Percentiles rank a stretch among this genome's conserved stretches.
phyloP scores from a whole-genome alignment of 2,329 filamentous ascomycete genomes.

The Onygenales sp. region DNA sequence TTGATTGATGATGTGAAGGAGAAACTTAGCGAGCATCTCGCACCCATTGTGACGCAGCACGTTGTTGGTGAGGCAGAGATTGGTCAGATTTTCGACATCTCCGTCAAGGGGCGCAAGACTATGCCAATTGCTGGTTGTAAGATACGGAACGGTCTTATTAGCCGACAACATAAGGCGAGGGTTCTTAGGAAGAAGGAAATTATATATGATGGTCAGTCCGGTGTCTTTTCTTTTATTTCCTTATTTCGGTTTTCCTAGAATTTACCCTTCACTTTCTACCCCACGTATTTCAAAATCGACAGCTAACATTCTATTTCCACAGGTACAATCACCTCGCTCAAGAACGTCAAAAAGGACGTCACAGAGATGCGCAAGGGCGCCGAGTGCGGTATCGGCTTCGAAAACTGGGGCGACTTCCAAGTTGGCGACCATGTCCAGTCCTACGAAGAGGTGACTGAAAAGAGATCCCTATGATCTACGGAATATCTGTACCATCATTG shows the following conservation, averaged over 20 bases:
- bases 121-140: constrained; percentile 78
- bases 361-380: constrained; percentile 79
- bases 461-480: constrained; percentile 41
- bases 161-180: constrained; percentile 54
- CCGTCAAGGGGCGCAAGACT: constrained; percentile 59
- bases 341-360: constrained; percentile 87
- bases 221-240: constrained; percentile 1
- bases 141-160: constrained; percentile 70
- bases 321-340: constrained; percentile 75
- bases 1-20: constrained; percentile 41
- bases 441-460: constrained; percentile 70
- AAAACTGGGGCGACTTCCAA: constrained; percentile 66
- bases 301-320: constrained; percentile 5
- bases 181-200: constrained; percentile 62
- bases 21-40: constrained; percentile 59
- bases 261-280: constrained; percentile 1
- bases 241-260: not conserved
- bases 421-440: constrained; percentile 80
- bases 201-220: constrained; percentile 67
- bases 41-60: constrained; percentile 55
- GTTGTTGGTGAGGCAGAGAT: constrained; percentile 86
- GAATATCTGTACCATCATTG: not conserved
- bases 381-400: constrained; percentile 88
- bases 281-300: not conserved
- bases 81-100: constrained; percentile 73